Evolutionary conservation across 2,329 filamentous ascomycete species (phyloP), one percentile per base, ranked within the genome.

Genomic region (Pestalotiopsis sp.): DNA sequence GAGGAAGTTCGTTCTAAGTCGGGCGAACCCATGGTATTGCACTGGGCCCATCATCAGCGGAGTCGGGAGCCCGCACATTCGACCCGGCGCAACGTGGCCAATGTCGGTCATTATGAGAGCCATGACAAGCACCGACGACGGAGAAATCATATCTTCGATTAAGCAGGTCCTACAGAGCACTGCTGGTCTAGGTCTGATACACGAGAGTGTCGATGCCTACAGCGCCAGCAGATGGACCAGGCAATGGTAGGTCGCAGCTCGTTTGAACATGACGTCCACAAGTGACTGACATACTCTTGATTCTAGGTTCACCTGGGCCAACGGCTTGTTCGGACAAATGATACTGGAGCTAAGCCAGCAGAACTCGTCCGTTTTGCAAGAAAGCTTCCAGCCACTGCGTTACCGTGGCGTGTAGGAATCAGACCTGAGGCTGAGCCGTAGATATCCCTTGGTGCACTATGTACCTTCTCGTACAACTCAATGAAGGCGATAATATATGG

Each of bases 101-200:
- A 97, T 97, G 93, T 92, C 90, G 60, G 85, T 93, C 72, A 89
- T 97, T 62, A 89, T 95, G 68, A 90, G 93, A 77, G 91, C 93
- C 41, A 87, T 95, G 86, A 97, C 94, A 49, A 77, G 75, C 40
- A 71, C 76, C 66, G 72, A 77, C 69, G 77, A 79, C 59, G 64
- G 45, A 66, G 78, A 80, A 72, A 78, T 79, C 70, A 75, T 80
- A 17, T 72, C 75, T 7, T 81, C 80, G 45, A 73, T 83, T 58
- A 71, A 72, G 58, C 73, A 73, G 67, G 68, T 80, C 7, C 71
- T 79, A 25, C 75, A 75, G 23, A 78, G 76, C 57, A 80, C 78
- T 20, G 73, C 70, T 65, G 70, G 74, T 57, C 70, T 79, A 31
- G 82, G 82, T 1, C 73, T 84, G 58, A 82, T 84, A 56, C 82